Evolutionary conservation across 805 yeast species (phyloP).

Genomic region (Suhomyces canberraensis): DNA sequence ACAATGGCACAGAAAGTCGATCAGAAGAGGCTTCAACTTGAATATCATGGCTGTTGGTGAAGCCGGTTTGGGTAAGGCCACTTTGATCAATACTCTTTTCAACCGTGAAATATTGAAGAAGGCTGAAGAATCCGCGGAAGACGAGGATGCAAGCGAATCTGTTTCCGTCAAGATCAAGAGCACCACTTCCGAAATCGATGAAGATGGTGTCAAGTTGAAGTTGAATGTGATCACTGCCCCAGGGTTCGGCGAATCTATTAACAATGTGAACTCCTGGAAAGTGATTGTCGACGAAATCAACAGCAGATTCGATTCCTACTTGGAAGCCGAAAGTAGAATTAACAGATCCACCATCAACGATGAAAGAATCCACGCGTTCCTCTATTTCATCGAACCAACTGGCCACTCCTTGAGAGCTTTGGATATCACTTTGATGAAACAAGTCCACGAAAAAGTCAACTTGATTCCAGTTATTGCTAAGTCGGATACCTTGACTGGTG

Average conservation of each 20-base stretch:
- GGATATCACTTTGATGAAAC: slow-evolving; percentile 84
- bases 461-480: slow-evolving; percentile 93
- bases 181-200: slow-evolving; percentile 64
- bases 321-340: slow-evolving; percentile 85
- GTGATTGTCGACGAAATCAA: slow-evolving; percentile 91
- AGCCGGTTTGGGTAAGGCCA: slow-evolving; percentile 88
- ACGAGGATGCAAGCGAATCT: slow-evolving; percentile 12
- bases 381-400: slow-evolving; percentile 95
- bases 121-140: slow-evolving; percentile 15
- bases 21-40: slow-evolving; percentile 74
- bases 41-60: slow-evolving; percentile 91
- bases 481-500: slow-evolving; percentile 88
- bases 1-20: slow-evolving; percentile 96
- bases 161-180: slow-evolving; percentile 58
- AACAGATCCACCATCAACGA: slow-evolving; percentile 71
- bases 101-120: slow-evolving; percentile 40
- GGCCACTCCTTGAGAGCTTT: slow-evolving; percentile 89
- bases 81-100: slow-evolving; percentile 88
- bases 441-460: slow-evolving; percentile 86
- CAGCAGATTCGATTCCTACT: slow-evolving; percentile 77
- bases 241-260: slow-evolving; percentile 89
- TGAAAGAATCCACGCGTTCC: slow-evolving; percentile 85
- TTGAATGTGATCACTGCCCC: slow-evolving; percentile 86
- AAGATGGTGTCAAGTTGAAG: slow-evolving; percentile 85
- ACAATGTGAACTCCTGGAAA: slow-evolving; percentile 71